Evolutionary conservation across 192 early-diverging fungal genomes (phyloP).

Genomic region (Backusella liffmaniae): DNA sequence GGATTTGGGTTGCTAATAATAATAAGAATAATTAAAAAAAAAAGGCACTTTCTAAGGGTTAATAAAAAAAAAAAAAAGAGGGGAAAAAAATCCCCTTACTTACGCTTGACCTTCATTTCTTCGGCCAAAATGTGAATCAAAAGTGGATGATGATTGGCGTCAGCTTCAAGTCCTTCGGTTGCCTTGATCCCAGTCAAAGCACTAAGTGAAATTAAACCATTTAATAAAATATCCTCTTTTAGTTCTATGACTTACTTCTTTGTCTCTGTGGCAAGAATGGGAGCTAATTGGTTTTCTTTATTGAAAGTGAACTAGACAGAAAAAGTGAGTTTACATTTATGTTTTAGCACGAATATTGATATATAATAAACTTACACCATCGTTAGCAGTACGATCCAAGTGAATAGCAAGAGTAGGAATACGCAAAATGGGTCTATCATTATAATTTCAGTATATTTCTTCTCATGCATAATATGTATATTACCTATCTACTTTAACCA

Average conservation of each 20-base stretch:
- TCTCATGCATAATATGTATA: no score
- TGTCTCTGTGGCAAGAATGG: constrained; percentile 76
- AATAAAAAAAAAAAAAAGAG: background rate
- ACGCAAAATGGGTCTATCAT: constrained; percentile 78
- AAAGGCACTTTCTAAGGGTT: background rate
- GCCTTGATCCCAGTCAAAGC: constrained; percentile 17
- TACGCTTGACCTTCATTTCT: constrained; percentile 67
- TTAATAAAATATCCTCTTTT: background rate
- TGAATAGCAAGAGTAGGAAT: constrained; percentile 98
- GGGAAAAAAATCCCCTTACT: background rate
- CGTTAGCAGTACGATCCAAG: constrained; percentile 76
- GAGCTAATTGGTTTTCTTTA: constrained; percentile 91
- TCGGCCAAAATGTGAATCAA: constrained; percentile 77
- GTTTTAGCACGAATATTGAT: background rate
- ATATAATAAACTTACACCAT: constrained; percentile 38
- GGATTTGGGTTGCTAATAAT: constrained; percentile 64
- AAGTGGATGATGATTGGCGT: constrained; percentile 76
- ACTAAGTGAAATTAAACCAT: constrained; percentile 7
- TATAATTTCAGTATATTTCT: background rate
- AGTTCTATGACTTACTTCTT: constrained; percentile 43
- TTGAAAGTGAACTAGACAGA: constrained; percentile 79
- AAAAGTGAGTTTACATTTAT: background rate
- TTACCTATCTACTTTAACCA: constrained; percentile 77
- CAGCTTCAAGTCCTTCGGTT: constrained; percentile 27
- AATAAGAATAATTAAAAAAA: background rate